Evolutionary conservation across 176 grass and related monocot genomes (phyloP), one percentile per base, ranked within the genome.

Genomic region (Melocanna baccifera): DNA sequence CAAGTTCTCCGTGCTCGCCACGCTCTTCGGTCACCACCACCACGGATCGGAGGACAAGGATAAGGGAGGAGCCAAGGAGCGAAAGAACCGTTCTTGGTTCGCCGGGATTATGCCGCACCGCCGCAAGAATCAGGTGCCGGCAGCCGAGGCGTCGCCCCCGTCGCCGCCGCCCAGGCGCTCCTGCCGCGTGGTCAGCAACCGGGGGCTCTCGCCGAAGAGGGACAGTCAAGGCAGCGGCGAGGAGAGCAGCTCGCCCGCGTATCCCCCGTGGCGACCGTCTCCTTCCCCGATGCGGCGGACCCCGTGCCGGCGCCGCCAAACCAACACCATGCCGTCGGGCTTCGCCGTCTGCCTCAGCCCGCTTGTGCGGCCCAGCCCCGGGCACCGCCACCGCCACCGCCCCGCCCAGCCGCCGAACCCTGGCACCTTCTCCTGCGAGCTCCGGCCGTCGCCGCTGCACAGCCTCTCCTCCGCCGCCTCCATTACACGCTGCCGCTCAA

Each of bases 271-370:
- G 91, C 85, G 69, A 13, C 93, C 96, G 13, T 79, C 87, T 7
- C 93, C 91, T 28, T 89, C 96, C 1, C 83, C 93, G 67, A 87
- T 95, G 91, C 91, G 87, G 80, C 82, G 32, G 51, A 81, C 71
- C 1, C 82, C 77, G 25, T 68, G 86, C 66, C 74, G 83, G 70
- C 85, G 71, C 19, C 89, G 78, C 14, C 87, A 84, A 72, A 29
- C 66, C 4, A 89, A 3, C 57, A 69, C 15, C 58, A 67, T 86
- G 84, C 79, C 84, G 7, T 84, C 91, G 9, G 94, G 94, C 7
- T 89, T 94, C 46, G 84, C 90, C 19, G 82, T 94, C 66, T 97
- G 90, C 86, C 88, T 97, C 77, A 97, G 95, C 79, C 95, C 95
- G 66, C 95, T 94, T 4, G 88, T 97, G 71, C 67, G 92, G 79